A percentile compares a stretch with the other conserved stretches of the same genome.
These are phyloP conservation scores for Tricladium varicosporioides DNA, from an alignment of 2,329 filamentous ascomycete genomes.

Conservation along the genomic window DNA sequence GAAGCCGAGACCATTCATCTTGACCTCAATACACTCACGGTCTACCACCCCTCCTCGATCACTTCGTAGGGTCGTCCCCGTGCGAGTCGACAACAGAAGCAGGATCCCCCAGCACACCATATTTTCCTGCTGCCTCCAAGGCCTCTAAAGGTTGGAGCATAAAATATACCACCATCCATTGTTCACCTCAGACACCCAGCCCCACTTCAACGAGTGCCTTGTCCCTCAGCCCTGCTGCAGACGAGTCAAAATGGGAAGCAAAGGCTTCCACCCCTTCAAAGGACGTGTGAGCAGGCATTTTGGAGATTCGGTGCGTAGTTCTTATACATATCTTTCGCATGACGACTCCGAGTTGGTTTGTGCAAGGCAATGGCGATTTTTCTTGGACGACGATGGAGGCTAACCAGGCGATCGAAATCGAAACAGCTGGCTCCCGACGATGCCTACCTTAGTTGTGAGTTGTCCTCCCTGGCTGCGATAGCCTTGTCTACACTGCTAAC, in stretches of 20 bases:
- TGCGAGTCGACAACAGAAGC: not conserved
- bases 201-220: constrained; percentile 4
- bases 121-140: no score
- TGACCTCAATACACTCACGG: not conserved
- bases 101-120: not conserved
- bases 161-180: no score
- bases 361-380: constrained; percentile 10
- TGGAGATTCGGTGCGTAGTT: constrained; percentile 44
- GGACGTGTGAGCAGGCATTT: constrained; percentile 50
- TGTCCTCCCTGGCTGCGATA: not conserved
- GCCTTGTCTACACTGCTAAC: constrained; percentile 5
- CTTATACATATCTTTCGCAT: constrained; percentile 6
- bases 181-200: not conserved
- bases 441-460: constrained; percentile 68
- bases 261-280: constrained; percentile 51
- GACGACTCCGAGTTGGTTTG: not conserved
- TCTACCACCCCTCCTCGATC: not conserved
- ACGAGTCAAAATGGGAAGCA: constrained; percentile 27
- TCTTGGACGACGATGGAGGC: constrained; percentile 13
- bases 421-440: constrained; percentile 58
- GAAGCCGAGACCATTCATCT: constrained; percentile 7
- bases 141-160: no score
- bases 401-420: constrained; percentile 20
- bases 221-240: not conserved
- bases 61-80: not conserved